phyloP scores from a whole-genome alignment of 2,329 filamentous ascomycete genomes.

The Fusarium ambrosium region DNA sequence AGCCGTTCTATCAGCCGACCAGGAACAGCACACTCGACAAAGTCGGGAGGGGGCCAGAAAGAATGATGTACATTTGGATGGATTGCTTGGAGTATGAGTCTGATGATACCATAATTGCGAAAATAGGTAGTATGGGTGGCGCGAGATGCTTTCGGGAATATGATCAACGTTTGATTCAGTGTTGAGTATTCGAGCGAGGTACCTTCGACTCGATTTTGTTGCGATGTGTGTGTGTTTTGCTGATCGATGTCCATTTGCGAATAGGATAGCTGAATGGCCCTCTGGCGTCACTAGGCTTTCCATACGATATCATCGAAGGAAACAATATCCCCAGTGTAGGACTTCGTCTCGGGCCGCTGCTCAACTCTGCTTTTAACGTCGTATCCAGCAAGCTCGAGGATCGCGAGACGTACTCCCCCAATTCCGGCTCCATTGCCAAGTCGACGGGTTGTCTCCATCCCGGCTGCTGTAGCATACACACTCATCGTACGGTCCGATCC shows the following conservation, averaged over 20 bases:
- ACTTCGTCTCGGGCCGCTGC: conserved; percentile 53
- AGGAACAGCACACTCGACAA: conserved; percentile 54
- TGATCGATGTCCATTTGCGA: background rate
- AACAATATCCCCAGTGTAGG: conserved; percentile 54
- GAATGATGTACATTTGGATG: conserved; percentile 15
- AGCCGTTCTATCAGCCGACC: conserved; percentile 56
- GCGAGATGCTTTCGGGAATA: background rate
- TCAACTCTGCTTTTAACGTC: conserved; percentile 48
- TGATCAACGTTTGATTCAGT: background rate
- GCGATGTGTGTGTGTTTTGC: background rate
- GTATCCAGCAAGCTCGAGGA: conserved; percentile 58
- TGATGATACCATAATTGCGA: conserved; percentile 23
- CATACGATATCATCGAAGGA: conserved; percentile 57
- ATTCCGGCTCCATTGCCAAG: conserved; percentile 55
- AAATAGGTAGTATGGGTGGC: background rate
- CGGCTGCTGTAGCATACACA: conserved; percentile 55
- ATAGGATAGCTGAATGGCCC: background rate
- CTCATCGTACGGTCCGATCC: conserved; percentile 48
- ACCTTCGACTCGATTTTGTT: background rate
- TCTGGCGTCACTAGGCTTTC: conserved; percentile 43
- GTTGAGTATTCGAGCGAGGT: background rate
- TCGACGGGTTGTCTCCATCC: conserved; percentile 50
- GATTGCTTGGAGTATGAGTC: background rate
- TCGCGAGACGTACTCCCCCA: conserved; percentile 55
- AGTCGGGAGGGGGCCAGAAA: conserved; percentile 37